phyloP scores from a whole-genome alignment of 805 yeast genomes.

The Kodamaea jinghongensis region DNA sequence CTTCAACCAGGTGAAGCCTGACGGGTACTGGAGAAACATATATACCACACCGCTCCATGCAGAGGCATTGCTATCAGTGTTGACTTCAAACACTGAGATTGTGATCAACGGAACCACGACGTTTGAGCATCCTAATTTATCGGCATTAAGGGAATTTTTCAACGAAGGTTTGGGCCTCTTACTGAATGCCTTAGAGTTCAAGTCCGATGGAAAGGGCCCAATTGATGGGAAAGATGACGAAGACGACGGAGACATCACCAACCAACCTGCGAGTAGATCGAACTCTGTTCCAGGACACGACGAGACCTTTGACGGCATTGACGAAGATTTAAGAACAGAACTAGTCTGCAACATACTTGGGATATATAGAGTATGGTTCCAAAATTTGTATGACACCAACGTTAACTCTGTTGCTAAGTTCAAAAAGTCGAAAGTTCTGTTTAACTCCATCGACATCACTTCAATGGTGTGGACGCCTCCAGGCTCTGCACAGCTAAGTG shows the following conservation, averaged over 20 bases:
- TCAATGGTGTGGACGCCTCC: constrained; percentile 20
- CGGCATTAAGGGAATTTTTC: constrained; percentile 15
- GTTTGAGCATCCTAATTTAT: constrained; percentile 26
- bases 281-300: neutral
- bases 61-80: constrained; percentile 21
- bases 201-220: constrained; percentile 5
- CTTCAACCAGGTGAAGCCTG: constrained; percentile 14
- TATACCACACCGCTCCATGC: constrained; percentile 24
- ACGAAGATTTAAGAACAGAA: constrained; percentile 21
- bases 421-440: constrained; percentile 5
- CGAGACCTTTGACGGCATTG: constrained; percentile 16
- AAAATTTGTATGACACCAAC: constrained; percentile 13
- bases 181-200: constrained; percentile 20
- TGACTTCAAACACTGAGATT: constrained; percentile 21
- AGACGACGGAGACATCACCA: constrained; percentile 1
- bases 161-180: constrained; percentile 19
- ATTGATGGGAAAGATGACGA: neutral
- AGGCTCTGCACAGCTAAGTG: constrained; percentile 16
- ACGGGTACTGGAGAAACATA: constrained; percentile 19
- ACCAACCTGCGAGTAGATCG: neutral
- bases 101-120: constrained; percentile 32
- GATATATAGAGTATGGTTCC: constrained; percentile 24
- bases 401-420: constrained; percentile 2
- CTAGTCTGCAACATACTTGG: constrained; percentile 18
- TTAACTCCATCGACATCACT: constrained; percentile 12